These are phyloP conservation scores for Grosmannia huntii DNA, from an alignment of 2,329 filamentous ascomycete genomes.

Conservation along the genomic window DNA sequence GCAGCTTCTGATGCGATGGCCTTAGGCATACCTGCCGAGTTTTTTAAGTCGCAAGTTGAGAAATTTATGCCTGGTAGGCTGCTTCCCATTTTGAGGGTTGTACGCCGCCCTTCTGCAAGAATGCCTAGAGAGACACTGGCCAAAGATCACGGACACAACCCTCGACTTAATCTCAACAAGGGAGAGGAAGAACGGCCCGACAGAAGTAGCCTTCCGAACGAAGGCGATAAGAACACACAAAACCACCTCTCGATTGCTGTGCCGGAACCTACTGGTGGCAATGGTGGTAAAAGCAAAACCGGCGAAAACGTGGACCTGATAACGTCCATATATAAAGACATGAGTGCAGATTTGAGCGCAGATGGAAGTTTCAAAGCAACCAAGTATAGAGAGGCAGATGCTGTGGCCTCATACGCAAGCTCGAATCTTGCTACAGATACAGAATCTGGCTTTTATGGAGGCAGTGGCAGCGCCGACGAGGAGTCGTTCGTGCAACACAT, in stretches of 20 bases:
- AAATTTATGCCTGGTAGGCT: conserved; percentile 1
- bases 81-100: background rate
- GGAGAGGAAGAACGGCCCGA: background rate
- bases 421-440: background rate
- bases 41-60: conserved; percentile 3
- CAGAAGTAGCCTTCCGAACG: background rate
- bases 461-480: background rate
- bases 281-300: background rate
- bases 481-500: background rate
- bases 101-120: background rate
- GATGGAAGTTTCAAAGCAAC: background rate
- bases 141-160: no score
- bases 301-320: background rate
- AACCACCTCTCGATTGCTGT: background rate
- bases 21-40: background rate
- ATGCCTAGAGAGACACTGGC: background rate
- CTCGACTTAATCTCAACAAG: no score
- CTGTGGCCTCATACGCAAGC: background rate
- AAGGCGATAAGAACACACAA: background rate
- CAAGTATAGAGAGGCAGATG: no score
- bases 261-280: background rate
- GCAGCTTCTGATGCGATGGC: conserved; percentile 5
- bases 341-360: background rate
- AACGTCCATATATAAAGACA: background rate
- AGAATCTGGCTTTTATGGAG: background rate